Conservation (phyloP, 1,284 basidiomycete genomes). For the Cystobasidiaceae sp. region DNA sequence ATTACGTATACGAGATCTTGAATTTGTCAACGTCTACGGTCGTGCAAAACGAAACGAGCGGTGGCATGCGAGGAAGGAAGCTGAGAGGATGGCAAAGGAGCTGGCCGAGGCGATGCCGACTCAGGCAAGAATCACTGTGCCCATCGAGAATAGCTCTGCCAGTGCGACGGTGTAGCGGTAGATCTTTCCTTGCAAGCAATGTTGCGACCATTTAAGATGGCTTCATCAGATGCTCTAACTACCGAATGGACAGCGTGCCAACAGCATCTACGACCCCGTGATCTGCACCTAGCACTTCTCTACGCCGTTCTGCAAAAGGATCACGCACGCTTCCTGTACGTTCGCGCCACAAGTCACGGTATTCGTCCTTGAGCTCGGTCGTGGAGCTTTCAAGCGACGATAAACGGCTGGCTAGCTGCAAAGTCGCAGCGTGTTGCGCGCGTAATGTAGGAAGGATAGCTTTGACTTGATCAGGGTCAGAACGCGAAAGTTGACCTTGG, state of each 20-base stretch:
- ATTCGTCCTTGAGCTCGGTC: constrained; percentile 39
- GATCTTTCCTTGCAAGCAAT: too few species aligned
- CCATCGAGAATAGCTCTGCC: too few species aligned
- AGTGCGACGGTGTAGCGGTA: too few species aligned
- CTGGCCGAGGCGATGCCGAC: too few species aligned
- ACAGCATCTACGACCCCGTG: constrained; percentile 14
- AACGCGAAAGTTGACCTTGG: constrained; percentile 18
- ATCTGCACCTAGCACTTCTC: constrained; percentile 23
- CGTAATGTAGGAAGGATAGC: constrained; percentile 38
- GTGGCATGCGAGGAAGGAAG: constrained; percentile 16
- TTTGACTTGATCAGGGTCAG: constrained; percentile 32
- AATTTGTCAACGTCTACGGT: constrained; percentile 14
- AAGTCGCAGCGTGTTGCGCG: constrained; percentile 39
- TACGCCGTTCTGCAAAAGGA: constrained; percentile 35
- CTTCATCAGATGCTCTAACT: not conserved
- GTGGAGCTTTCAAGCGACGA: constrained; percentile 36
- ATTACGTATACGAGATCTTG: constrained; percentile 14
- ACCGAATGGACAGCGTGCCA: constrained; percentile 2
- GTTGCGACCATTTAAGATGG: not conserved
- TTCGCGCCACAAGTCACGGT: constrained; percentile 38
- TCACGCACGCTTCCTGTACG: constrained; percentile 38
- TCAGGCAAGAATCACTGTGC: too few species aligned
- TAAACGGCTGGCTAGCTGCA: constrained; percentile 39
- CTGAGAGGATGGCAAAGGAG: not conserved
- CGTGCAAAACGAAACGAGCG: constrained; percentile 10